Percentiles rank a stretch among this genome's conserved stretches.
Evolutionary conservation across 371 early-diverging fungal genomes (phyloP).

Genomic region (Mucor circinelloides): DNA sequence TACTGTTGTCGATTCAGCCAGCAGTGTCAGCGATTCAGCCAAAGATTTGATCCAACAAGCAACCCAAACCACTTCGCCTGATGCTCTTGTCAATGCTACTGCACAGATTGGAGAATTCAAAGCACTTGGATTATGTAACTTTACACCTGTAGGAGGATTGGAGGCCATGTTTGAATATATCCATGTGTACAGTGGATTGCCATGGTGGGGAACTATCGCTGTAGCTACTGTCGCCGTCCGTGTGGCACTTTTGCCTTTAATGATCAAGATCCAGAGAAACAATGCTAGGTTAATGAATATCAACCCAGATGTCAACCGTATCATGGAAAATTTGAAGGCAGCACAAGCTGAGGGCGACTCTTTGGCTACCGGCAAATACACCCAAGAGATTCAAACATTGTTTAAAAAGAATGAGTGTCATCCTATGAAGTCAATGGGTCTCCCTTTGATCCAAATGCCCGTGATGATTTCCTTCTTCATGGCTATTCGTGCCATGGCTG

Average conservation of each 20-base stretch:
- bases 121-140: constrained; percentile 75
- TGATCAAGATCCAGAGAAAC: constrained; percentile 76
- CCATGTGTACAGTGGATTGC: constrained; percentile 82
- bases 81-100: constrained; percentile 47
- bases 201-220: constrained; percentile 94
- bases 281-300: constrained; percentile 74
- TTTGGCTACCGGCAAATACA: constrained; percentile 52
- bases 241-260: constrained; percentile 72
- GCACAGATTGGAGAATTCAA: constrained; percentile 81
- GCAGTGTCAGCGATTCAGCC: constrained; percentile 12
- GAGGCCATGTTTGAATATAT: constrained; percentile 79
- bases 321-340: constrained; percentile 66
- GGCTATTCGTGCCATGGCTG: constrained; percentile 82
- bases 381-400: constrained; percentile 59
- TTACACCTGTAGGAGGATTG: constrained; percentile 77
- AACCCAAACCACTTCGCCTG: constrained; percentile 42
- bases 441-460: constrained; percentile 79
- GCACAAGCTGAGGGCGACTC: constrained; percentile 64
- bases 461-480: constrained; percentile 90
- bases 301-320: constrained; percentile 72
- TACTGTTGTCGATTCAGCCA: background rate
- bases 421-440: constrained; percentile 64
- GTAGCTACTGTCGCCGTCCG: constrained; percentile 75
- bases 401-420: constrained; percentile 70
- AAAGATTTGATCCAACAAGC: constrained; percentile 26